Evolutionary conservation across 75 land plant genomes (phyloP), one percentile per base, ranked within the genome.

Genomic region (Cryptomeria japonica): DNA sequence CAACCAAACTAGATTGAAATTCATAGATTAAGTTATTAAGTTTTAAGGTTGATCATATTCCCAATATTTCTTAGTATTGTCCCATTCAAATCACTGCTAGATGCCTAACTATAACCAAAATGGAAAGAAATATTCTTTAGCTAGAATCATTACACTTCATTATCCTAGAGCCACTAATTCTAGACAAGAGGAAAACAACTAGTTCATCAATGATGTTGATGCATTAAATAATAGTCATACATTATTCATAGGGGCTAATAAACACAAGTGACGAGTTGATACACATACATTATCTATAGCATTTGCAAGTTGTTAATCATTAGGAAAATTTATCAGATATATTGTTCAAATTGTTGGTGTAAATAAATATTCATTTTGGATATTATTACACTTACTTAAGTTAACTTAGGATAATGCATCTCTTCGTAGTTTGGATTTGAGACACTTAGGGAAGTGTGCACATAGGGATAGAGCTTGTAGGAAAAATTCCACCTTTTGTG

Each of bases 61-160:
- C 79, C 58, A n/a, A 89, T 89, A 75, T 89, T 86, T 18, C 51
- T 64, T 18, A 90, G 89, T 16, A 91, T 86, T 47, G 31, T 88
- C 32, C 92, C 92, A 53, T 72, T 72, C 34, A 89, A 78, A n/a
- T 49, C 41, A 46, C 72, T 91, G 55, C 92, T 88, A 87, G 84
- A 84, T 42, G 90, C 88, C 72, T 89, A 19, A 56, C 92, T 91
- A 85, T 49, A 25, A 1, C 72, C 72, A 28, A 28, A 6, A 68
- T 68, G 72, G 28, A 68, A 85, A 19, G 36, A 0, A 83, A 25
- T 28, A 86, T 25, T 37, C 8, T 38, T 22, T 80, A 42, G 83
- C 5, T 25, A 14, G 28, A 28, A 4, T 68, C 28, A 28, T 68
- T 4, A 28, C 28, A 28, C 72, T 5, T 15, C 72, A 4, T 25